Base-by-base conservation (phyloP, 1,284 basidiomycete species). In the Leccinum solheimii region DNA sequence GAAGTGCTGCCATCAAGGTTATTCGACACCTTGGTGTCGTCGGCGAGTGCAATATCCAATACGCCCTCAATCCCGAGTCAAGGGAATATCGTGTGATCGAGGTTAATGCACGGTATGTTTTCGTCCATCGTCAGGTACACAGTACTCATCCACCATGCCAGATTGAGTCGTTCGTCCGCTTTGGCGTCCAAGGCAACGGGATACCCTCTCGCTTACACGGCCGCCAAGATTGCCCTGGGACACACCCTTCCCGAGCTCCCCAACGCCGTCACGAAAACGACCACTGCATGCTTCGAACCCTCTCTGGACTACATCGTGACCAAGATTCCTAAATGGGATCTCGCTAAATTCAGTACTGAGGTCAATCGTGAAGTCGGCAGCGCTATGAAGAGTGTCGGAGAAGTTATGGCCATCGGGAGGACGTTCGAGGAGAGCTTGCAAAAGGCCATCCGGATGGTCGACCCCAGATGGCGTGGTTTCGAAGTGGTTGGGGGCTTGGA, bases 241-340 rank as follows among this genome's bases (percentile, higher is more conserved):
- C 88, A 98, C 78, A 98, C 97, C 19, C 89, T 99, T 36, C 97
- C 97, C 14, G 97, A 99, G 81, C 83, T 99, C 36, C 97, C 97
- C 27, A 99, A 99, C 78, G 95, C 97, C 36, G 97, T 99, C 63
- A 99, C 97, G 59, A 99, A 99, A 82, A 97, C 95, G 14, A 99
- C 97, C 5, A 99, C 97, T 7, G 97, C 97, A 2, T 99, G 97
- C 79, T 99, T 99, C 78, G 97, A 99, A 76, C 97, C 97, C n/a
- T 96, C 96, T 13, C 84, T 99, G 57, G 97, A 99, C 79, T 99
- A 99, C 80, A 97, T 99, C 73, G 97, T 99, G 66, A 98, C 95
- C 62, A 99, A 99, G 82, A 99, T 99, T 69, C 97, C 97, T 68
- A 98, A 98, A 79, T 99, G 97, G 96, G 97, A 99, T 79, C 81